Evolutionary conservation across 495 filamentous ascomycete genomes (phyloP).

Genomic region (Penicillium roqueforti): DNA sequence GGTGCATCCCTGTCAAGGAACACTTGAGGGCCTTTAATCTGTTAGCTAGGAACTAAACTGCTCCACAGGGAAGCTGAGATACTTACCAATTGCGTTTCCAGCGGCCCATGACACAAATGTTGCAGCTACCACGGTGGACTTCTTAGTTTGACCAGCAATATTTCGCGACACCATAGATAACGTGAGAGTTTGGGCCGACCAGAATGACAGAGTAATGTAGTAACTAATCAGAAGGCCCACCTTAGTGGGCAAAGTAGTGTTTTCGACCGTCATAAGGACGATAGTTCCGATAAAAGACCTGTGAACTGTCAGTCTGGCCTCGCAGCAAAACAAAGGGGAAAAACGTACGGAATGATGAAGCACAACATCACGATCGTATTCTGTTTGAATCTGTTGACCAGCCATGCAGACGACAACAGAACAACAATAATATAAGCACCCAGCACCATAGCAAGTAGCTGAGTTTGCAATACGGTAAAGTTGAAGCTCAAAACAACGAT

Average conservation of each 20-base stretch:
- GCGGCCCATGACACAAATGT: constrained; percentile 43
- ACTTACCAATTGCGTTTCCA: constrained; percentile 41
- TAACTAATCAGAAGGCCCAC: constrained; percentile 58
- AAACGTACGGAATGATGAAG: constrained; percentile 58
- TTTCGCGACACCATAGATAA: constrained; percentile 59
- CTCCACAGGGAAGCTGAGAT: neutral
- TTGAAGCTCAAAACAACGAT: constrained; percentile 51
- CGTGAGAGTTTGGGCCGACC: constrained; percentile 55
- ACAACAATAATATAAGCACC: constrained; percentile 62
- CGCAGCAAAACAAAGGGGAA: neutral
- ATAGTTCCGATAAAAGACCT: constrained; percentile 56
- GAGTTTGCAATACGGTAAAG: constrained; percentile 40
- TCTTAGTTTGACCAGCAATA: constrained; percentile 68
- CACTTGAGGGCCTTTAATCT: constrained; percentile 40
- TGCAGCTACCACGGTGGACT: constrained; percentile 46
- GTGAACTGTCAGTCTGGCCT: neutral
- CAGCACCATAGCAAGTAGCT: constrained; percentile 60
- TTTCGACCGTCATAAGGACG: constrained; percentile 59
- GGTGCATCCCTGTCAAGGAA: constrained; percentile 38
- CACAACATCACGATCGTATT: constrained; percentile 61
- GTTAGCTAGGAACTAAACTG: neutral
- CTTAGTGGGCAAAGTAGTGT: constrained; percentile 41
- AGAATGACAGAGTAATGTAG: constrained; percentile 55
- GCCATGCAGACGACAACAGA: constrained; percentile 56
- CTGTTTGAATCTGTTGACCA: constrained; percentile 60